phyloP scores from a whole-genome alignment of 176 grass and related monocot genomes.

The Luzula sylvatica region DNA sequence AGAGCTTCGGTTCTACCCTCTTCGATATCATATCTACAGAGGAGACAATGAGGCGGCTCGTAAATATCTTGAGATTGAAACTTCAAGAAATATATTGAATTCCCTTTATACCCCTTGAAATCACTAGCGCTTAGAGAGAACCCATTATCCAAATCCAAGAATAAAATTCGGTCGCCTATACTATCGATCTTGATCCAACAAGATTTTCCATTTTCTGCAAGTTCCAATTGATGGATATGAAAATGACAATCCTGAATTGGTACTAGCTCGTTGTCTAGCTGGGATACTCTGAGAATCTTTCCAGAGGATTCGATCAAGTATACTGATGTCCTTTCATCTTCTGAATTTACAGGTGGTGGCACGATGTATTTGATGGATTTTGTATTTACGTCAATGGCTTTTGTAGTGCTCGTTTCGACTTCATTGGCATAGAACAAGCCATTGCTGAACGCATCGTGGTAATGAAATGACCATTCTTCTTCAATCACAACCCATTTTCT shows the following conservation, averaged over 20 bases:
- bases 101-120: conserved; percentile 3
- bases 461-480: conserved; percentile 15
- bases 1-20: conserved; percentile 1
- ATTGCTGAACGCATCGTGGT: conserved; percentile 1
- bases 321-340: not conserved
- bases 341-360: not conserved
- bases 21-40: conserved; percentile 19
- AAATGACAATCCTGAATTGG: conserved; percentile 1
- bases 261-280: conserved; percentile 2
- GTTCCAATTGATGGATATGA: conserved; percentile 10
- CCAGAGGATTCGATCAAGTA: conserved; percentile 9
- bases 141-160: conserved; percentile 8
- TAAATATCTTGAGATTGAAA: not conserved
- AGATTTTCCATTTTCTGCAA: not conserved
- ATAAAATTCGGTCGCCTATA: conserved; percentile 13
- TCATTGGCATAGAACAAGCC: conserved; percentile 11
- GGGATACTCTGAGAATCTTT: conserved; percentile 4
- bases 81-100: conserved; percentile 11
- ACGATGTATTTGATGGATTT: not conserved
- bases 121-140: conserved; percentile 6
- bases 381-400: not conserved
- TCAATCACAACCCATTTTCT: conserved; percentile 15
- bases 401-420: conserved; percentile 4
- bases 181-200: conserved; percentile 11
- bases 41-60: not conserved